Base-by-base conservation (phyloP, 2,329 filamentous ascomycete species). In the Volutella citrinella region DNA sequence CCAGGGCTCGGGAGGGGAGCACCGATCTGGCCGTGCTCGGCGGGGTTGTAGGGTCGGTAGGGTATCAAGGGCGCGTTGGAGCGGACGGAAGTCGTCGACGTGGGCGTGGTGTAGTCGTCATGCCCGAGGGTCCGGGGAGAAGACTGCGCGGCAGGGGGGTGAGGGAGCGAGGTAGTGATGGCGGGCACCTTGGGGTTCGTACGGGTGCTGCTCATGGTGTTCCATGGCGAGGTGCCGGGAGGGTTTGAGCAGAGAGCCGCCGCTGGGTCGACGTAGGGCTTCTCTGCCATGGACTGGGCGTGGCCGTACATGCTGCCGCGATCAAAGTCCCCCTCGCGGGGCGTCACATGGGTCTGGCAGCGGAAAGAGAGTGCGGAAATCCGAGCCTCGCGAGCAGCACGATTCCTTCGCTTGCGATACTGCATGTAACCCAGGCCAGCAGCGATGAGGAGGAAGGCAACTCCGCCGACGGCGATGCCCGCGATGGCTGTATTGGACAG, bases 341-440 rank as follows among this genome's bases (percentile, higher is more conserved):
- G 52, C 5, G 52, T 55, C 10, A 55, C 27, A 9, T 42, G 65
- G 1, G 70, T 65, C 37, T 72, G 68, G 55, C 73, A 76, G 19
- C 65, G 65, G 54, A 76, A 76, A 3, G 69, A 73, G 18, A 76
- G 60, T 5, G 68, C 64, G 0, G 72, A 74, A 11, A 52, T 51
- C 10, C 29, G 22, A 19, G n/a, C n/a, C n/a, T n/a, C n/a, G n/a
- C n/a, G n/a, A n/a, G 22, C 28, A 24, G 32, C 24, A 37, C 43
- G 60, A 40, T 67, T 70, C 26, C 38, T 60, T 16, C 66, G 66
- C 48, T 65, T 74, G 34, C 70, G 70, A 41, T 58, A 45, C 30
- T 68, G 66, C 32, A 78, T 56, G 40, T 68, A 71, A 25, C 57
- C 43, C 40, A 68, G 57, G 5, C 61, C 69, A 0, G 59, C 54